Evolutionary conservation across 805 yeast genomes (phyloP), one percentile per base, ranked within the genome.

Genomic region (Candida arabinofermentans): DNA sequence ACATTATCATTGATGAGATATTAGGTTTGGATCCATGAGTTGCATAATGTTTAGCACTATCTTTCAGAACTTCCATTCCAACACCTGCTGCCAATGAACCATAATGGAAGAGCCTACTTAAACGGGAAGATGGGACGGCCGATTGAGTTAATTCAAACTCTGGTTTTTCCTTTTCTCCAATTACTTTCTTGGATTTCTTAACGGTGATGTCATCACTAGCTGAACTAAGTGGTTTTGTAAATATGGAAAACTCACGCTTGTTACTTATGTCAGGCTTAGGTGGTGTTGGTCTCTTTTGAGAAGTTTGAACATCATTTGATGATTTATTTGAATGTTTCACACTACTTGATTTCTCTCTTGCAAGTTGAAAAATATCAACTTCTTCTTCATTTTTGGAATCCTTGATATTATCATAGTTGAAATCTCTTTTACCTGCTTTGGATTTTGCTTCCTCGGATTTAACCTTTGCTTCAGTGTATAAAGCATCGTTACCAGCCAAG

Each of bases 11-110:
- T 2, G 76, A 70, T 46, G 75, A 76, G 61, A 81, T 59, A 26
- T 75, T 63, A 7, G 81, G 70, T 0, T 69, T 54, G 14, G 69
- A 60, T 4, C 66, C 59, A 23, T 73, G 66, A 18, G 70, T 59
- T 0, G 85, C 83, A 41, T 79, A 72, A 32, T 89, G 79, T 44
- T 81, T 74, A 32, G 90, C 61, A 1, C 95, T 83, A 52, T 88
- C 93, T 16, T 79, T 69, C 0, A 96, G 80, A 21, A 86, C 91
- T 27, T 91, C 89, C 9, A 86, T 50, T 1, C 96, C 95, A 57
- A 93, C 81, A 1, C 91, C 87, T 0, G 98, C 95, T 1, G 97
- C 98, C 24, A 93, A 66, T 2, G 86, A 70, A 8, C 98, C 97
- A 59, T 90, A 93, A 64, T 93, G 99, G 58, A 89, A 88, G 37